Percentiles rank a stretch among this genome's conserved stretches.
Conservation (phyloP, 2,329 filamentous ascomycete species). For the Corynespora cassiicola region DNA sequence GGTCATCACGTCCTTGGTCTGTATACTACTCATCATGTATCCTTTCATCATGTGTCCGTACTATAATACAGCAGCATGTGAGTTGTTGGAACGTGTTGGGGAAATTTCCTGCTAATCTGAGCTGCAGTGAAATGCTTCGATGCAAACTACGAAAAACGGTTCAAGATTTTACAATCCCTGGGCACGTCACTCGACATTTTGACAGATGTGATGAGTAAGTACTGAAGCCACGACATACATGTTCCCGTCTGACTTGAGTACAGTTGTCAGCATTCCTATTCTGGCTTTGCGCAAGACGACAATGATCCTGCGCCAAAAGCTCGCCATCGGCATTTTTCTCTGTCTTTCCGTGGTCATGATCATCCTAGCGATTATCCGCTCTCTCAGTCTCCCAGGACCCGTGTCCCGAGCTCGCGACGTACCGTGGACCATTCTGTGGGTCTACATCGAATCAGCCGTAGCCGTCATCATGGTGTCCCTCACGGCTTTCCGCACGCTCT, state of each 20-base stretch:
- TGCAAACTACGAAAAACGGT: too few species aligned
- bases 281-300: conserved; percentile 10
- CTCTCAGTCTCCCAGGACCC: not conserved
- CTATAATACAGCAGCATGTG: too few species aligned
- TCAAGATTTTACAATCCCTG: too few species aligned
- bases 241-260: conserved; percentile 4
- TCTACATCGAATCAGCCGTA: conserved; percentile 15
- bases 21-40: too few species aligned
- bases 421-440: not conserved
- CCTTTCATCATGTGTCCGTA: too few species aligned
- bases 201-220: conserved; percentile 11
- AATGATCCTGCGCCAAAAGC: conserved; percentile 4
- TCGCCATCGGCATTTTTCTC: conserved; percentile 11
- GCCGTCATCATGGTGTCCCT: conserved; percentile 24
- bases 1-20: too few species aligned
- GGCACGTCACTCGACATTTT: conserved; percentile 5
- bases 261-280: conserved; percentile 21
- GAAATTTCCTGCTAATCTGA: too few species aligned
- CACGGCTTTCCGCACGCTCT: conserved; percentile 18
- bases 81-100: too few species aligned
- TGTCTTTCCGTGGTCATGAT: conserved; percentile 13
- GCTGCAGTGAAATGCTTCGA: too few species aligned
- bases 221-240: not conserved
- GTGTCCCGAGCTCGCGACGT: not conserved
- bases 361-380: conserved; percentile 1